phyloP scores from a whole-genome alignment of 1,284 basidiomycete species.

The Trichosporon asahii region DNA sequence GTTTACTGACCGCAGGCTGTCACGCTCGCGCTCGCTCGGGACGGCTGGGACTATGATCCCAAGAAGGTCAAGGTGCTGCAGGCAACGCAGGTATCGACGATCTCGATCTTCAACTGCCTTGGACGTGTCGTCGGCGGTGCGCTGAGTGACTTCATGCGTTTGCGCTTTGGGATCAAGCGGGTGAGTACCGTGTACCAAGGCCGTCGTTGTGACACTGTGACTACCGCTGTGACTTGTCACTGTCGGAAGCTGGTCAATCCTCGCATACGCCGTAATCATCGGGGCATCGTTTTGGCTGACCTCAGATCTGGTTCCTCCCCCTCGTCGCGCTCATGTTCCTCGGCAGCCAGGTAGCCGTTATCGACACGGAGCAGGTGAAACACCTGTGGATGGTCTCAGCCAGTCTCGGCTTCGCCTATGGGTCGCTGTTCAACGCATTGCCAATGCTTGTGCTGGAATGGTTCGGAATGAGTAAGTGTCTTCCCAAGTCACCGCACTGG shows the following conservation, averaged over 20 bases:
- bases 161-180: constrained; percentile 61
- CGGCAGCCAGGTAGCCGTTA: constrained; percentile 63
- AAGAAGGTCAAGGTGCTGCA: constrained; percentile 69
- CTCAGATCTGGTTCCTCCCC: constrained; percentile 61
- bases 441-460: constrained; percentile 78
- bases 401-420: constrained; percentile 70
- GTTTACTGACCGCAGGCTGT: constrained; percentile 58
- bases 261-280: background rate
- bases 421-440: constrained; percentile 69
- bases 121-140: constrained; percentile 79
- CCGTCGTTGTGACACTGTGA: background rate
- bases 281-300: constrained; percentile 1
- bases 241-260: background rate
- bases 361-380: constrained; percentile 60
- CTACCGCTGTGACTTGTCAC: background rate
- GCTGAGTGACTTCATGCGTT: constrained; percentile 69
- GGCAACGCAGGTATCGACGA: constrained; percentile 75
- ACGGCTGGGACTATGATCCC: constrained; percentile 63
- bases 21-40: constrained; percentile 74
- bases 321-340: constrained; percentile 66
- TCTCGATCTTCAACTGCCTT: constrained; percentile 78
- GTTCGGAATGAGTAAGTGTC: constrained; percentile 69
- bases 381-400: constrained; percentile 72
- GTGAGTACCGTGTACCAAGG: constrained; percentile 23
- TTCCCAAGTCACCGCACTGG: no score